Conservation (phyloP, 2,329 filamentous ascomycete species). For the Volutella citrinella region DNA sequence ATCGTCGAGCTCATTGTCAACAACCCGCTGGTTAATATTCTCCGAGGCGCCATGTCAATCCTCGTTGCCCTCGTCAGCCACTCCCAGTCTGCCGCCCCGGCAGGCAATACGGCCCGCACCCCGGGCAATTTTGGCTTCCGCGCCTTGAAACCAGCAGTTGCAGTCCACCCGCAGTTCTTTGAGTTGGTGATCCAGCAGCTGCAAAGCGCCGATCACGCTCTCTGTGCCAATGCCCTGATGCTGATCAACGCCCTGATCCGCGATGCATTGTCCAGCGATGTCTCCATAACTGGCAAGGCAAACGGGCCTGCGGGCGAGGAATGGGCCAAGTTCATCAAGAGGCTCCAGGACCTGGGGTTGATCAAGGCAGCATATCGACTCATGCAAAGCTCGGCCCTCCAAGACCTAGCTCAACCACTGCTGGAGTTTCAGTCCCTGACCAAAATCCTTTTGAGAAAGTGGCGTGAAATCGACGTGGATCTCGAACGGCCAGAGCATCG, state of each 20-base stretch:
- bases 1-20: conserved; percentile 92
- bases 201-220: conserved; percentile 88
- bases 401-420: conserved; percentile 85
- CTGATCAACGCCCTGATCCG: conserved; percentile 93
- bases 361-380: conserved; percentile 89
- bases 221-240: conserved; percentile 94
- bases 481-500: conserved; percentile 85
- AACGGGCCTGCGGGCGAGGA: conserved; percentile 54
- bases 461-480: conserved; percentile 82
- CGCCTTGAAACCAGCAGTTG: conserved; percentile 86
- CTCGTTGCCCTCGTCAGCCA: conserved; percentile 90
- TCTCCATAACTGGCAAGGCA: conserved; percentile 38
- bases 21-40: conserved; percentile 94
- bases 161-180: conserved; percentile 88
- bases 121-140: conserved; percentile 79
- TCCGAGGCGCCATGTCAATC: conserved; percentile 94
- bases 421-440: conserved; percentile 92
- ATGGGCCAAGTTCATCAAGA: conserved; percentile 94
- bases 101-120: conserved; percentile 29
- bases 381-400: conserved; percentile 90
- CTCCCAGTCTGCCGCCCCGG: conserved; percentile 58
- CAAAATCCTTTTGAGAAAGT: conserved; percentile 82
- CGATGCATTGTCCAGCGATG: conserved; percentile 78
- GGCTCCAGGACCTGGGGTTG: conserved; percentile 85
- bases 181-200: conserved; percentile 90